Percentiles rank a stretch among this genome's conserved stretches.
phyloP scores from a whole-genome alignment of 2,329 filamentous ascomycete genomes.

The Alternaria sp. region DNA sequence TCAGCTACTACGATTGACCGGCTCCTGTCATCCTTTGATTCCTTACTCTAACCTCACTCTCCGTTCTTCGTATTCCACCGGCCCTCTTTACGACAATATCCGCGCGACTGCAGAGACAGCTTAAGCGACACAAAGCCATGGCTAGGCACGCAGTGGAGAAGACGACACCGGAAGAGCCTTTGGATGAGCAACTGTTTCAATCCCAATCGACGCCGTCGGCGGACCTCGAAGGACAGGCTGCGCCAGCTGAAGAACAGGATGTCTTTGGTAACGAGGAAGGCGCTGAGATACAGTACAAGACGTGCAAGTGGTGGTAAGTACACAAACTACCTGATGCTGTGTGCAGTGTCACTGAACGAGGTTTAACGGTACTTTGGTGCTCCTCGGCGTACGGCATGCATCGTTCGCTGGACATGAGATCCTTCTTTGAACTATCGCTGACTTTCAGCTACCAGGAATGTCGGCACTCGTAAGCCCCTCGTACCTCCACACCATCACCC shows the following conservation, averaged over 20 bases:
- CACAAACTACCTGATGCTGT: neutral
- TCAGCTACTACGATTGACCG: neutral
- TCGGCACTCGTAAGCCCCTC: neutral
- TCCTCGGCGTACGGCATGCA: neutral
- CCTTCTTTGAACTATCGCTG: neutral
- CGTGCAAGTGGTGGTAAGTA: conserved; percentile 56
- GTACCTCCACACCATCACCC: neutral
- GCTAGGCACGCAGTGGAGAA: neutral
- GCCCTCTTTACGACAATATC: neutral
- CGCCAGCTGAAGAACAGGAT: conserved; percentile 3
- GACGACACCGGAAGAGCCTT: neutral
- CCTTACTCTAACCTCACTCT: neutral
- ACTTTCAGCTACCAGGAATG: conserved; percentile 3
- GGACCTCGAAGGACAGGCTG: conserved; percentile 21
- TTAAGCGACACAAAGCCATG: neutral
- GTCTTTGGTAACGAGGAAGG: conserved; percentile 39
- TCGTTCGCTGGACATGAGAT: neutral
- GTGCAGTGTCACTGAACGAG: neutral
- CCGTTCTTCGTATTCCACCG: neutral
- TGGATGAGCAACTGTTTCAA: neutral
- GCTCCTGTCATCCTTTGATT: neutral
- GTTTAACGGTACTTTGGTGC: neutral
- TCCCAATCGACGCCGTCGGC: neutral
- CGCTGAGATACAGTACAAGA: conserved; percentile 58
- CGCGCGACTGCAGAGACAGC: neutral